Percentiles rank a stretch among this genome's conserved stretches.
phyloP scores from a whole-genome alignment of 306 rosid genomes.

The Malus asiatica region DNA sequence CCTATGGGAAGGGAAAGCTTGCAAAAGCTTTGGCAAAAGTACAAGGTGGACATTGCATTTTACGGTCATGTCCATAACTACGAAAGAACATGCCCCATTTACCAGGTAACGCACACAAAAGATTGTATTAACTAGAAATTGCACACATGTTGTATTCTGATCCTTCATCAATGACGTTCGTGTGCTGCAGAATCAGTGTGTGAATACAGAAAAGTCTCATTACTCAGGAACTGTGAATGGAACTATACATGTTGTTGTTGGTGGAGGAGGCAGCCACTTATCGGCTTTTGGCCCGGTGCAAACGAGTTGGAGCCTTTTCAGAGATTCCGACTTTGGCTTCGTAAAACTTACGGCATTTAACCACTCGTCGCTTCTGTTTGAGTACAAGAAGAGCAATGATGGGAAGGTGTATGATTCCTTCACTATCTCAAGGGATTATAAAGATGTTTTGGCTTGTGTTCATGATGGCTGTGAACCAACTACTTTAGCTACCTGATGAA shows the following conservation, averaged over 20 bases:
- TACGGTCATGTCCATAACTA: constrained; percentile 87
- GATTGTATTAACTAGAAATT: no score
- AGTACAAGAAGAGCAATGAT: constrained; percentile 73
- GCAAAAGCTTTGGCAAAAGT: constrained; percentile 80
- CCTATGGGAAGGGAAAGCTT: constrained; percentile 92
- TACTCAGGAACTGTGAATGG: constrained; percentile 61
- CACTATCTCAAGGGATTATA: constrained; percentile 68
- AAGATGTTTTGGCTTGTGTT: constrained; percentile 74
- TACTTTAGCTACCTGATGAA: constrained; percentile 37
- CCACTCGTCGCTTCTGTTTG: constrained; percentile 55
- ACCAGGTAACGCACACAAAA: constrained; percentile 43
- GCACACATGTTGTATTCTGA: background rate
- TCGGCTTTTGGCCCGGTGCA: constrained; percentile 31
- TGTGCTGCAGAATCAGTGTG: constrained; percentile 58
- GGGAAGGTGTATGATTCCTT: constrained; percentile 68
- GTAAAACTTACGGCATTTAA: constrained; percentile 72
- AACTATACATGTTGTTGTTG: constrained; percentile 71
- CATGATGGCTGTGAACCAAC: constrained; percentile 65
- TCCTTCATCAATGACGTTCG: background rate
- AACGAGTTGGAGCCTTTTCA: constrained; percentile 64
- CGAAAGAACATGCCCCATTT: constrained; percentile 82
- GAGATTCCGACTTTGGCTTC: constrained; percentile 68
- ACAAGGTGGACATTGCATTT: constrained; percentile 80
- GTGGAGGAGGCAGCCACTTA: constrained; percentile 75
- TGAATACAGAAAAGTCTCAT: constrained; percentile 41